These are phyloP conservation scores for Myxozyma sirexii DNA, from an alignment of 805 yeast genomes.

Conservation along the genomic window DNA sequence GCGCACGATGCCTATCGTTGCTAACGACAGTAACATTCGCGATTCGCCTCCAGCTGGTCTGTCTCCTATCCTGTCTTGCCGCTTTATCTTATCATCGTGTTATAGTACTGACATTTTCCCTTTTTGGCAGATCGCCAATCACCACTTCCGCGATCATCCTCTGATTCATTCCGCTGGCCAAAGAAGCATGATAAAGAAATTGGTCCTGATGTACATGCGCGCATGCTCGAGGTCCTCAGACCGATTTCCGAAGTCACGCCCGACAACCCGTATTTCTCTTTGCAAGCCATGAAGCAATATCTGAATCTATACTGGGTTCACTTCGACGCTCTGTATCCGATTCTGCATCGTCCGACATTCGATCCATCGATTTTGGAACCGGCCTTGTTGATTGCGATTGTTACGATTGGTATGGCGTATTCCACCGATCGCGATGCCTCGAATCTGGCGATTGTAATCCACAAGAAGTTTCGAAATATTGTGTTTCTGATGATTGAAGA, in stretches of 20 bases:
- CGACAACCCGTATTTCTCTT: slow-evolving; percentile 30
- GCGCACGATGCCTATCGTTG: slow-evolving; percentile 8
- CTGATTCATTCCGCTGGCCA: background rate
- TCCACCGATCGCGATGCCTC: slow-evolving; percentile 36
- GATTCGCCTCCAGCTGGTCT: slow-evolving; percentile 17
- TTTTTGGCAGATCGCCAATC: background rate
- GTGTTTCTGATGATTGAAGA: slow-evolving; percentile 38
- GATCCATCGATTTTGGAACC: slow-evolving; percentile 35
- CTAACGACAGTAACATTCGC: slow-evolving; percentile 14
- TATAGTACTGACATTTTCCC: background rate
- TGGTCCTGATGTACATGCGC: slow-evolving; percentile 11
- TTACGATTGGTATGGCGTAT: slow-evolving; percentile 42
- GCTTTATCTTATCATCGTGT: too few species aligned
- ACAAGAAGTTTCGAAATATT: slow-evolving; percentile 38
- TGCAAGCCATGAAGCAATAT: slow-evolving; percentile 34
- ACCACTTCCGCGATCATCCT: slow-evolving; percentile 2
- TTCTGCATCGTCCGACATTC: slow-evolving; percentile 47
- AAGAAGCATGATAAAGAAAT: slow-evolving; percentile 13
- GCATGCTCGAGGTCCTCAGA: slow-evolving; percentile 29
- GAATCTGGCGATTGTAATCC: slow-evolving; percentile 37
- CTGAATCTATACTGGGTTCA: slow-evolving; percentile 44
- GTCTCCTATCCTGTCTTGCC: background rate
- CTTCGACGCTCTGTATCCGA: slow-evolving; percentile 47
- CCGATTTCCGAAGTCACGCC: slow-evolving; percentile 31
- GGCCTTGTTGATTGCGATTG: slow-evolving; percentile 38